Percentiles rank a stretch among this genome's conserved stretches.
Evolutionary conservation across 2,329 filamentous ascomycete genomes (phyloP).

Genomic region (Talaromyces sp.): DNA sequence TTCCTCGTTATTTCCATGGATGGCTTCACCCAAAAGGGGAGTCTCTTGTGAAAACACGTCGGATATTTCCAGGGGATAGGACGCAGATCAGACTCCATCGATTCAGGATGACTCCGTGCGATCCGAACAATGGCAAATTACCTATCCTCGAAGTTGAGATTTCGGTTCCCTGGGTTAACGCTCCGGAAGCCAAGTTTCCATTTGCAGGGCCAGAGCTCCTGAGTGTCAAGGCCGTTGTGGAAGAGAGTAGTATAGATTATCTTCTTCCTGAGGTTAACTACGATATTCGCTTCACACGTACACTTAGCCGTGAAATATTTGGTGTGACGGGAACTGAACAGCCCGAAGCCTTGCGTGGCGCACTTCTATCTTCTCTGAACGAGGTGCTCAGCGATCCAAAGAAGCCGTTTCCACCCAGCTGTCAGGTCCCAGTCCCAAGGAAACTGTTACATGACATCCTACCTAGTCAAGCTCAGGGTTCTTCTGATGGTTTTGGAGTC

Average conservation of each 20-base stretch:
- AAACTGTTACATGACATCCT: not conserved
- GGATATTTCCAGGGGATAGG: slow-evolving; percentile 14
- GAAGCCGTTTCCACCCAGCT: slow-evolving; percentile 27
- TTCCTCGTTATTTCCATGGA: slow-evolving; percentile 29
- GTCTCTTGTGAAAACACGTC: slow-evolving; percentile 28
- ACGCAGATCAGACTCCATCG: slow-evolving; percentile 21
- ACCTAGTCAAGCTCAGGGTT: not conserved
- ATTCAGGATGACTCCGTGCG: slow-evolving; percentile 32
- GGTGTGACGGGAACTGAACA: slow-evolving; percentile 6
- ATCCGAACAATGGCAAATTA: slow-evolving; percentile 19
- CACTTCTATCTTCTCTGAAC: slow-evolving; percentile 9
- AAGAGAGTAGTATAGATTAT: slow-evolving; percentile 33
- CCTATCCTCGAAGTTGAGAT: slow-evolving; percentile 33
- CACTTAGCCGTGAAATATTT: slow-evolving; percentile 27
- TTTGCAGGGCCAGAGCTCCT: slow-evolving; percentile 20
- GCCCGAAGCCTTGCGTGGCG: slow-evolving; percentile 21
- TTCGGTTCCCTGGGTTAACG: slow-evolving; percentile 1
- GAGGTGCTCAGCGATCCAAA: slow-evolving; percentile 10
- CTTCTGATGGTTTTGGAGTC: not conserved
- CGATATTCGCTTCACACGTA: slow-evolving; percentile 38
- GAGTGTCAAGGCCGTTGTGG: slow-evolving; percentile 27
- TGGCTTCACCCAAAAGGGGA: slow-evolving; percentile 30
- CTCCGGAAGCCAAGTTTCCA: not conserved
- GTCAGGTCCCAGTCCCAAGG: slow-evolving; percentile 27
- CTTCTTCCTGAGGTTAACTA: slow-evolving; percentile 35